Percentiles rank a stretch among this genome's conserved stretches.
phyloP scores from a whole-genome alignment of 176 grass and related monocot genomes.

The Aegilops sharonensis region DNA sequence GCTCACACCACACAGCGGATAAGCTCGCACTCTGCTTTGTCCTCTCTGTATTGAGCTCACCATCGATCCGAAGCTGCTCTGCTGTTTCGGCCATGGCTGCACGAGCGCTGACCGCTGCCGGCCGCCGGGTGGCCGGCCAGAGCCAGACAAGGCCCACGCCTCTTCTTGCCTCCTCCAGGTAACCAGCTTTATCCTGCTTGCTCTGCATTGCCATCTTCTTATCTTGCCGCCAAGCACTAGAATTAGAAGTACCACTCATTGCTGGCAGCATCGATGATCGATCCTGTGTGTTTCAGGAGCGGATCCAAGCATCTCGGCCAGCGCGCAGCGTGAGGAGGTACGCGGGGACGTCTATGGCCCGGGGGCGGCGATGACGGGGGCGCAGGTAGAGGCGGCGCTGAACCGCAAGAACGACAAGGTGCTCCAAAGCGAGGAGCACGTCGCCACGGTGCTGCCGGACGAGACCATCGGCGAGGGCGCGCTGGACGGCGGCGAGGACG shows the following conservation, averaged over 20 bases:
- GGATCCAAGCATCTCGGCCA: neutral
- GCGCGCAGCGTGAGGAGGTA: neutral
- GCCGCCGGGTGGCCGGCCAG: neutral
- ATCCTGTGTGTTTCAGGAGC: neutral
- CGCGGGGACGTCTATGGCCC: neutral
- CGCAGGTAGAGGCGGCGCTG: slow-evolving; percentile 34
- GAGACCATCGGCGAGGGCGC: neutral
- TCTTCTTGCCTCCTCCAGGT: slow-evolving; percentile 21
- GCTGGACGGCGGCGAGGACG: neutral
- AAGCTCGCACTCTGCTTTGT: no score
- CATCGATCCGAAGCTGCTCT: neutral
- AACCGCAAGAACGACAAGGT: slow-evolving; percentile 42
- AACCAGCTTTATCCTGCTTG: neutral
- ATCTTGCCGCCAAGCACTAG: no score
- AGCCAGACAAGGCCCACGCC: neutral
- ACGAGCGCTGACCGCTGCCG: neutral
- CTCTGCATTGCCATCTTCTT: no score
- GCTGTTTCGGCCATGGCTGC: slow-evolving; percentile 5
- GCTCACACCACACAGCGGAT: no score
- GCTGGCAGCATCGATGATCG: neutral
- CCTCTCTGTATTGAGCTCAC: no score
- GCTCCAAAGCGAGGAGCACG: neutral
- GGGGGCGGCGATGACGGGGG: neutral
- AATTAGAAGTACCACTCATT: neutral
- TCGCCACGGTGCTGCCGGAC: neutral